Evolutionary conservation across 345 rosid genomes (phyloP).

Genomic region (Garcia nutans): DNA sequence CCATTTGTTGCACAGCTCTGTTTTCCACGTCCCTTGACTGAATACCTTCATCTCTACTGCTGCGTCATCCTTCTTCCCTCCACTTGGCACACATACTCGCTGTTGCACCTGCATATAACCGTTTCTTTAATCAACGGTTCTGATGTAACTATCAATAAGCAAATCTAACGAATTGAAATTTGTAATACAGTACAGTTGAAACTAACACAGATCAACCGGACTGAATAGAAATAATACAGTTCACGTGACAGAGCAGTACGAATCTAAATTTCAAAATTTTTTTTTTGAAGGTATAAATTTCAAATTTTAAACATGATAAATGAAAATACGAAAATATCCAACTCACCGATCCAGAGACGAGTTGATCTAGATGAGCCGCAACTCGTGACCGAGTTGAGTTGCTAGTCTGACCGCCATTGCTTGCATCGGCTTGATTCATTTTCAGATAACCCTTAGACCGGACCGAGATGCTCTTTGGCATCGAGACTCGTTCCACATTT

Average conservation of each 20-base stretch:
- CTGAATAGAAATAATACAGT: background rate
- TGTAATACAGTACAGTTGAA: no score
- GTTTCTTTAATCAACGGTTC: background rate
- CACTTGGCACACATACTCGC: constrained; percentile 26
- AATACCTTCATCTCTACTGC: constrained; percentile 17
- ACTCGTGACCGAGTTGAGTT: constrained; percentile 35
- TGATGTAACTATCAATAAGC: background rate
- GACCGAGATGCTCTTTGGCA: constrained; percentile 28
- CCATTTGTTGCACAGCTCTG: constrained; percentile 30
- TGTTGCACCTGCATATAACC: constrained; percentile 26
- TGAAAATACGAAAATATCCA: background rate
- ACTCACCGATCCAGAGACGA: constrained; percentile 43
- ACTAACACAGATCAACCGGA: background rate
- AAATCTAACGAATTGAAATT: no score
- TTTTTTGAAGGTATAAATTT: no score
- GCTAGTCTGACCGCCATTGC: constrained; percentile 27
- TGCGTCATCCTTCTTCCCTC: background rate
- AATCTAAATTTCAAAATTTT: no score
- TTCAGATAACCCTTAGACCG: constrained; percentile 17
- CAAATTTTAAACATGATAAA: background rate
- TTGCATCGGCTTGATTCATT: constrained; percentile 13
- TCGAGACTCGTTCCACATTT: constrained; percentile 2
- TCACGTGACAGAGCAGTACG: background rate
- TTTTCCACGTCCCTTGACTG: constrained; percentile 27
- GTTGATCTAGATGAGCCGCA: constrained; percentile 30